Evolutionary conservation across 2,329 filamentous ascomycete genomes (phyloP).

Genomic region (Botrytis medusae): DNA sequence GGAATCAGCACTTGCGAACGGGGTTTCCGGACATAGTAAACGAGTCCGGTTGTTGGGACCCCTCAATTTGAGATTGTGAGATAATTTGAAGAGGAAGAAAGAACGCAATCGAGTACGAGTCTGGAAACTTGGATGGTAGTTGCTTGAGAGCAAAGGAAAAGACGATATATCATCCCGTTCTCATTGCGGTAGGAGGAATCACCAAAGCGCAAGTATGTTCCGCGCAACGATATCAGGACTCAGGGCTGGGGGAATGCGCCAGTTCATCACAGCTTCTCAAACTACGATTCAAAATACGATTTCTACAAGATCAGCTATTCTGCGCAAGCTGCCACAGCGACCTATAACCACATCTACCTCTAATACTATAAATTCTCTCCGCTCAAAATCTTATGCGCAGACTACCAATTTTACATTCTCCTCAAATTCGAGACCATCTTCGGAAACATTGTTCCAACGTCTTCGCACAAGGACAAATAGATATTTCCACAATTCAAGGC

Average conservation of each 20-base stretch:
- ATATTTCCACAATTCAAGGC: conserved; percentile 30
- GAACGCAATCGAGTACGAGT: not conserved
- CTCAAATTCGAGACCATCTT: not conserved
- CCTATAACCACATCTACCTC: conserved; percentile 7
- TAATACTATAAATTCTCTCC: not conserved
- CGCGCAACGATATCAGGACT: not conserved
- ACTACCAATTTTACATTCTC: conserved; percentile 18
- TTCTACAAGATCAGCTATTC: not conserved
- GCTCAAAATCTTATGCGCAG: not conserved
- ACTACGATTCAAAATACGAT: not conserved
- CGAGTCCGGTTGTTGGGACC: not conserved
- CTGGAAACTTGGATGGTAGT: not conserved
- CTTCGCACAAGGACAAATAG: conserved; percentile 31
- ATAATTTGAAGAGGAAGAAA: not conserved
- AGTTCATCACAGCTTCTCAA: not conserved
- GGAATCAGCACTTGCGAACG: not conserved
- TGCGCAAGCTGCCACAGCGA: conserved; percentile 2
- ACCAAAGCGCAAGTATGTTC: conserved; percentile 11
- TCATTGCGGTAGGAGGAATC: not conserved
- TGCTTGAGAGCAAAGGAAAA: not conserved
- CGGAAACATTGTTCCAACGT: conserved; percentile 29
- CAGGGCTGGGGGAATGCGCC: conserved; percentile 1
- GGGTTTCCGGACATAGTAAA: not conserved
- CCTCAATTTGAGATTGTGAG: conserved; percentile 1
- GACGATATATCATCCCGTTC: not conserved